Percentiles rank a stretch among this genome's conserved stretches.
phyloP scores from a whole-genome alignment of 2,329 filamentous ascomycete species.

The Zymoseptoria crescenta region DNA sequence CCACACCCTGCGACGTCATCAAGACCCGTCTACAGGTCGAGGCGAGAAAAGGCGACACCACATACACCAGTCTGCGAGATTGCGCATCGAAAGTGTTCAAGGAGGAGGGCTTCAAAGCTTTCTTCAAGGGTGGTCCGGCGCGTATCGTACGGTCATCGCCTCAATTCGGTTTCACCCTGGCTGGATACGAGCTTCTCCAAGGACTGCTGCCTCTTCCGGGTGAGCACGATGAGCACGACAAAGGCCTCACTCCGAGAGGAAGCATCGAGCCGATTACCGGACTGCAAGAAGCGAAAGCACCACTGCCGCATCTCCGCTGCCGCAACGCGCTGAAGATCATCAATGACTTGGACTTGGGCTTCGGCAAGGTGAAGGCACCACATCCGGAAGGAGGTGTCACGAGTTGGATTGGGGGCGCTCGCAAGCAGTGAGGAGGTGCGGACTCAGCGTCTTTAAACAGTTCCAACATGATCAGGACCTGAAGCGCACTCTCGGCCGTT shows the following conservation, averaged over 20 bases:
- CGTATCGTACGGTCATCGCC: conserved; percentile 92
- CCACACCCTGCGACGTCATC: conserved; percentile 96
- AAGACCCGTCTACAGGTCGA: conserved; percentile 98
- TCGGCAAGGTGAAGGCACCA: conserved; percentile 59
- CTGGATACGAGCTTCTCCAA: conserved; percentile 88
- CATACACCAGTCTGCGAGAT: conserved; percentile 81
- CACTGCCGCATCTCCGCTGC: conserved; percentile 62
- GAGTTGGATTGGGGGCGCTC: conserved; percentile 5
- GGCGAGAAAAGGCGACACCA: conserved; percentile 85
- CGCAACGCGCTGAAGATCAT: conserved; percentile 93
- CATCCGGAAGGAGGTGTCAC: conserved; percentile 13
- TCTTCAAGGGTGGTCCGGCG: conserved; percentile 97
- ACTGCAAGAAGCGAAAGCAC: conserved; percentile 55
- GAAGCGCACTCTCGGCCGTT: not conserved
- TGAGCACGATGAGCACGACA: conserved; percentile 42
- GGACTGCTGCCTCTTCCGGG: conserved; percentile 72
- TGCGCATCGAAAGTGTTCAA: conserved; percentile 74
- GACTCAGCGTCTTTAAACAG: not conserved
- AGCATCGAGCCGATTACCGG: conserved; percentile 57
- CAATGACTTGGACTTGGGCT: conserved; percentile 86
- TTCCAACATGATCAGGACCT: no score
- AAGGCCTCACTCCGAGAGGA: conserved; percentile 41
- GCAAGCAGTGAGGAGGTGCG: not conserved
- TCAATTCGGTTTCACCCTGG: conserved; percentile 96
- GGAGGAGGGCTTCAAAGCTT: conserved; percentile 90